Conservation (phyloP, 768 basidiomycete species). For the Panaeolus papilionaceus region DNA sequence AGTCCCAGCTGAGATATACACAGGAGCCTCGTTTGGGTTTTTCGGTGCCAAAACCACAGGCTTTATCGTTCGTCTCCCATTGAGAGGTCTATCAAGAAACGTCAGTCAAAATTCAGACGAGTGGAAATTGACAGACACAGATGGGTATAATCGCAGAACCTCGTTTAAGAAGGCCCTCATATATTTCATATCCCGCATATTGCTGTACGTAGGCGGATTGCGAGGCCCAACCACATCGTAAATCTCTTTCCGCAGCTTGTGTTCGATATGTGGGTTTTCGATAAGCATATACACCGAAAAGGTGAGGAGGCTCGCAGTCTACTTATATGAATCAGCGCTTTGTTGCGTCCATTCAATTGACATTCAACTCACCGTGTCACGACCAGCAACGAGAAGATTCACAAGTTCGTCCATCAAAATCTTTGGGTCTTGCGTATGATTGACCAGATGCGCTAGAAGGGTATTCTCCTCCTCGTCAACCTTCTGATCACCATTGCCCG, state of each 20-base stretch:
- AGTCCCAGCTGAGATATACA: slow-evolving; percentile 56
- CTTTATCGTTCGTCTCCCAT: slow-evolving; percentile 49
- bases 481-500: slow-evolving; percentile 11
- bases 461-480: slow-evolving; percentile 47
- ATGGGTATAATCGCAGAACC: slow-evolving; percentile 48
- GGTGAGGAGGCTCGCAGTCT: slow-evolving; percentile 49
- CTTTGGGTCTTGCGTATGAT: slow-evolving; percentile 48
- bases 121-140: slow-evolving; percentile 33
- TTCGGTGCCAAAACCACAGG: slow-evolving; percentile 52
- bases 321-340: neutral
- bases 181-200: slow-evolving; percentile 53
- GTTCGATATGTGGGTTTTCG: slow-evolving; percentile 45
- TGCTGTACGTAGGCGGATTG: slow-evolving; percentile 46
- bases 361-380: slow-evolving; percentile 55
- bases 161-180: slow-evolving; percentile 45
- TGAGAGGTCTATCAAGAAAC: slow-evolving; percentile 41
- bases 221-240: slow-evolving; percentile 42
- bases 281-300: slow-evolving; percentile 53
- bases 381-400: slow-evolving; percentile 63
- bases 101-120: neutral
- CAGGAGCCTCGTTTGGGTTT: slow-evolving; percentile 47
- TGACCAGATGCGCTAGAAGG: slow-evolving; percentile 55
- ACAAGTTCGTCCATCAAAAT: slow-evolving; percentile 51
- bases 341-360: neutral
- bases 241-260: slow-evolving; percentile 48